These are phyloP conservation scores for Starmerella stellata DNA, from an alignment of 805 yeast species.

Conservation along the genomic window DNA sequence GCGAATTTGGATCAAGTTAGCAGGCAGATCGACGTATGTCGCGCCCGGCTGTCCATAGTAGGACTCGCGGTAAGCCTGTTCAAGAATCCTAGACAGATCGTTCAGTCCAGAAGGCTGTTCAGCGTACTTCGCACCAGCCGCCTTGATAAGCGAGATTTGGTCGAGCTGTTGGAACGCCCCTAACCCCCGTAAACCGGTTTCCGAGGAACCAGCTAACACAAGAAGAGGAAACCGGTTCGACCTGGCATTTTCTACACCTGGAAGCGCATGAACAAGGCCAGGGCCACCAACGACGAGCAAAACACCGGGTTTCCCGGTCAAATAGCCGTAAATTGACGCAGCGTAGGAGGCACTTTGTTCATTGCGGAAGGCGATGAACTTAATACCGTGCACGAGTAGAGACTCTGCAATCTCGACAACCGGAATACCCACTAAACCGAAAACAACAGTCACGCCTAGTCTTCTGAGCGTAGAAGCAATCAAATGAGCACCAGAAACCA, in stretches of 20 bases:
- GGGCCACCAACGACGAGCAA: slow-evolving; percentile 61
- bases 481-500: slow-evolving; percentile 27
- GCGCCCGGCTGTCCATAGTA: slow-evolving; percentile 41
- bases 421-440: slow-evolving; percentile 63
- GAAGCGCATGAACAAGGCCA: slow-evolving; percentile 47
- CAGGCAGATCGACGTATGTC: slow-evolving; percentile 48
- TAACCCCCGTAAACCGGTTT: slow-evolving; percentile 30
- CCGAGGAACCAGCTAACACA: slow-evolving; percentile 46
- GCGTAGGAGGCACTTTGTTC: slow-evolving; percentile 65
- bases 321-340: slow-evolving; percentile 50
- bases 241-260: slow-evolving; percentile 46
- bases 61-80: slow-evolving; percentile 31
- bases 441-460: slow-evolving; percentile 38
- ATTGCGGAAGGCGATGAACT: slow-evolving; percentile 44
- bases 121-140: slow-evolving; percentile 33
- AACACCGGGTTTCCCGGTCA: slow-evolving; percentile 49
- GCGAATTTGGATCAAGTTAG: slow-evolving; percentile 32
- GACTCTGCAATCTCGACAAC: slow-evolving; percentile 56
- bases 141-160: slow-evolving; percentile 34
- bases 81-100: slow-evolving; percentile 27
- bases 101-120: slow-evolving; percentile 26
- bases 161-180: slow-evolving; percentile 62
- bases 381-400: slow-evolving; percentile 34
- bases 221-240: slow-evolving; percentile 48
- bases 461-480: slow-evolving; percentile 32